Evolutionary conservation across 352 stramenopile species (phyloP).

Genomic region (Phytophthora hibernalis): DNA sequence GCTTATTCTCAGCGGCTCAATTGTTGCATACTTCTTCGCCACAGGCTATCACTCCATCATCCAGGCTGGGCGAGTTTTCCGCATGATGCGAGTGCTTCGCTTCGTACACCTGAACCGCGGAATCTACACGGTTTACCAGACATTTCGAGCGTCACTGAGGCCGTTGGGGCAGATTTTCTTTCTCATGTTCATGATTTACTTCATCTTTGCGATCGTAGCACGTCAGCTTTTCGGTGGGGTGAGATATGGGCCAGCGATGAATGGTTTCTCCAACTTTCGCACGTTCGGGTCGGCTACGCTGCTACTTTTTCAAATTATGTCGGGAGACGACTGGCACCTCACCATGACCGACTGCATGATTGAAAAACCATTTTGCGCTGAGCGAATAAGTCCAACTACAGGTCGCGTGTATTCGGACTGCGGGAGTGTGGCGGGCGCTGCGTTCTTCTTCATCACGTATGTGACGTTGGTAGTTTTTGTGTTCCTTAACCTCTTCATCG

Average conservation of each 20-base stretch:
- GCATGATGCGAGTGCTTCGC: constrained; percentile 78
- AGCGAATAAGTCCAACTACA: constrained; percentile 41
- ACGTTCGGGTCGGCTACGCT: constrained; percentile 65
- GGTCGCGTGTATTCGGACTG: constrained; percentile 66
- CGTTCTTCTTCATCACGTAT: constrained; percentile 76
- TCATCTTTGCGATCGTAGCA: constrained; percentile 81
- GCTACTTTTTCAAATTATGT: constrained; percentile 86
- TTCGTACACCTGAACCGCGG: constrained; percentile 78
- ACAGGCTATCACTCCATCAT: constrained; percentile 73
- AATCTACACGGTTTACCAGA: constrained; percentile 82
- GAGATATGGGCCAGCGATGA: constrained; percentile 64
- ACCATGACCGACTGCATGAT: constrained; percentile 86
- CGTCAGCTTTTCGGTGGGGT: constrained; percentile 79
- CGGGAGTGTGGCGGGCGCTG: constrained; percentile 48
- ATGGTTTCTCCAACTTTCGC: constrained; percentile 77
- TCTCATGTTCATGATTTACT: constrained; percentile 84
- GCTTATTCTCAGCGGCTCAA: constrained; percentile 63
- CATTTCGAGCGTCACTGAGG: constrained; percentile 69
- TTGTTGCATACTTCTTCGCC: constrained; percentile 69
- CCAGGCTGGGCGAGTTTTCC: constrained; percentile 74
- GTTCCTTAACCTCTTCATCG: constrained; percentile 86
- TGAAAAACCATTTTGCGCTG: constrained; percentile 62
- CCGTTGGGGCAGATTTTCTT: constrained; percentile 84
- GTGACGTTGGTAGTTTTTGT: constrained; percentile 84
- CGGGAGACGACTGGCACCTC: constrained; percentile 82